A percentile compares a stretch with the other conserved stretches of the same genome.
phyloP scores from a whole-genome alignment of 2,329 filamentous ascomycete species.

The Paracoccidioides lutzii region DNA sequence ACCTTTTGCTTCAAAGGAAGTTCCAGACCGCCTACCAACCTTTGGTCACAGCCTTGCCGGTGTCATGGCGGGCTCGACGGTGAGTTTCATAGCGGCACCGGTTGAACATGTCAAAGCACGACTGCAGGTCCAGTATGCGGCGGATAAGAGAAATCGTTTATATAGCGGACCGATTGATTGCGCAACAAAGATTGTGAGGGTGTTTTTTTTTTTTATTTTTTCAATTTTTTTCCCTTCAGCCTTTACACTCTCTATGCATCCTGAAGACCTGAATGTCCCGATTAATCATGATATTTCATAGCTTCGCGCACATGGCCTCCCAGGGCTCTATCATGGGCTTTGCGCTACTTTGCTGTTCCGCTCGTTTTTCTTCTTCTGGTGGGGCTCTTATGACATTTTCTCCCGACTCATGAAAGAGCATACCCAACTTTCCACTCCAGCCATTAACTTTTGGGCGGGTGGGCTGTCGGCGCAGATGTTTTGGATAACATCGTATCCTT shows the following conservation, averaged over 20 bases:
- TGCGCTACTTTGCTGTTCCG: slow-evolving; percentile 76
- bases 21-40: slow-evolving; percentile 48
- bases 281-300: slow-evolving; percentile 11
- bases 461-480: slow-evolving; percentile 87
- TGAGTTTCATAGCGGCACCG: slow-evolving; percentile 83
- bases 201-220: not conserved
- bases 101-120: slow-evolving; percentile 93
- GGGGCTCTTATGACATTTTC: slow-evolving; percentile 85
- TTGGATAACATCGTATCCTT: slow-evolving; percentile 85
- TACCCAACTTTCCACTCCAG: slow-evolving; percentile 60
- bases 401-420: slow-evolving; percentile 52
- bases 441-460: slow-evolving; percentile 94
- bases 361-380: slow-evolving; percentile 95
- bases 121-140: slow-evolving; percentile 85
- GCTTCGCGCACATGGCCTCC: slow-evolving; percentile 53
- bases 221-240: not conserved
- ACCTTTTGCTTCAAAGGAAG: slow-evolving; percentile 23
- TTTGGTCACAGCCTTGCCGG: slow-evolving; percentile 81
- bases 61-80: slow-evolving; percentile 73
- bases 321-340: slow-evolving; percentile 76
- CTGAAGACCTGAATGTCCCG: not conserved
- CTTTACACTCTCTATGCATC: not conserved
- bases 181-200: slow-evolving; percentile 45
- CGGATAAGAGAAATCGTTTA: slow-evolving; percentile 59
- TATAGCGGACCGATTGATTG: slow-evolving; percentile 87